Evolutionary conservation across 225 moss, liverwort and hornwort species (phyloP), one percentile per base, ranked within the genome.

Genomic region (Marchantia paleacea): DNA sequence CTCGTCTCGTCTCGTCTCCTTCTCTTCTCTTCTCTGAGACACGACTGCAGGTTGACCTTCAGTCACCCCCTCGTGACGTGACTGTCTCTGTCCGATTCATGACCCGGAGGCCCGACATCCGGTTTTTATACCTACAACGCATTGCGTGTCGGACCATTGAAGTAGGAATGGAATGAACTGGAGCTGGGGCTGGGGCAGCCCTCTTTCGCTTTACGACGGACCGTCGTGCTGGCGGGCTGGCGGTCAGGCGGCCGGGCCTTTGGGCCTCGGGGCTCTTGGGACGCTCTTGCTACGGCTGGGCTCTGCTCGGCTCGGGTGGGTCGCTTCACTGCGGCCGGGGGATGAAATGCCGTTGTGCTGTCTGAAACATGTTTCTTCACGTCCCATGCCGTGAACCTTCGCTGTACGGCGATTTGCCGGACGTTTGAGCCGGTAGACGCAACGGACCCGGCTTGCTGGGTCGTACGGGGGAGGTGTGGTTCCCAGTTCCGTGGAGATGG

Each of bases 311-410:
- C 29, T 31, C 29, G 39, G 16, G 39, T 30, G 39, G 16, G 16
- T 16, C 15, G 1, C 69, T 39, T 68, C 14, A 8, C 22, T 8
- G 52, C 24, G 3, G 50, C n/a, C 52, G 52, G n/a, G 72, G 7
- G 72, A 20, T 22, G 52, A n/a, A n/a, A 53, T n/a, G 24, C 52
- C 73, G 52, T 25, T 73, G 24, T 14, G 65, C 57, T 13, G 57
- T 57, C 57, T 49, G 52, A 8, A 49, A 24, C 73, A 73, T 73
- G 73, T 52, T n/a, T 13, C 73, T 48, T n/a, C 74, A 74, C 55
- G 54, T 74, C 52, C 74, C 74, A 55, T 74, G 74, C 74, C 74
- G 74, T 74, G 54, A 55, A 74, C 28, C 52, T 74, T 29, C 54
- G 29, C 6, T 10, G n/a, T 74, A 15, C 28, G 55, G 25, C 28